phyloP scores from a whole-genome alignment of 768 basidiomycete species.

The Botryobasidium botryosum region DNA sequence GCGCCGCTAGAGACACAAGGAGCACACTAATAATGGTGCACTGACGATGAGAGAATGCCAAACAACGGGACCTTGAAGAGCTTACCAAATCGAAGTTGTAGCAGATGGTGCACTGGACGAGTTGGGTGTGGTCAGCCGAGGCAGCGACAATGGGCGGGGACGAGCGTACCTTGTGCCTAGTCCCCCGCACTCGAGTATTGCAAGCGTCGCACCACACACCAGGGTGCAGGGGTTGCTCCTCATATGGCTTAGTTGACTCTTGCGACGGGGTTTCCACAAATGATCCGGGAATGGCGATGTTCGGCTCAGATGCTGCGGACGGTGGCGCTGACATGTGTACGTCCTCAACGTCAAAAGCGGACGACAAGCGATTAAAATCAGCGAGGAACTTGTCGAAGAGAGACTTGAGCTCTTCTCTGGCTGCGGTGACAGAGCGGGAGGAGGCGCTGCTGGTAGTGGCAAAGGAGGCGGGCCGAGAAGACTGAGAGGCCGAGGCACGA shows the following conservation, averaged over 20 bases:
- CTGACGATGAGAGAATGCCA: neutral
- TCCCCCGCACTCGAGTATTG: constrained; percentile 14
- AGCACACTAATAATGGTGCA: too few species aligned
- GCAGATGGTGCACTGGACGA: constrained; percentile 7
- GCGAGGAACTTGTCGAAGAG: neutral
- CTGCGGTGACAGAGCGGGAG: constrained; percentile 1
- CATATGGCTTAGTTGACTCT: too few species aligned
- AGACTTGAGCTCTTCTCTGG: neutral
- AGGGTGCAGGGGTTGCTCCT: constrained; percentile 10
- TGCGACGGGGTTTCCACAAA: too few species aligned
- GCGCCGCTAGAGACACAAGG: constrained; percentile 8
- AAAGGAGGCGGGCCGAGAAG: neutral
- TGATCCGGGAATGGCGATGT: too few species aligned
- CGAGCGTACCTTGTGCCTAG: constrained; percentile 16
- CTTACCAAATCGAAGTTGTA: constrained; percentile 9
- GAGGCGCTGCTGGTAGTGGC: constrained; percentile 15
- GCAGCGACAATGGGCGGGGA: neutral
- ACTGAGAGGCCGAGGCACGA: too few species aligned
- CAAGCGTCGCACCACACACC: constrained; percentile 19
- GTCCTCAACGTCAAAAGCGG: neutral
- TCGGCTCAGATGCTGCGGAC: neutral
- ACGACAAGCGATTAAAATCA: neutral
- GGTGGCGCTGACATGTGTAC: constrained; percentile 2
- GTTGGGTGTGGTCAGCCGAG: neutral
- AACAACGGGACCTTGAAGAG: neutral